phyloP scores from a whole-genome alignment of 345 rosid genomes.

The Geranium rotundifolium region DNA sequence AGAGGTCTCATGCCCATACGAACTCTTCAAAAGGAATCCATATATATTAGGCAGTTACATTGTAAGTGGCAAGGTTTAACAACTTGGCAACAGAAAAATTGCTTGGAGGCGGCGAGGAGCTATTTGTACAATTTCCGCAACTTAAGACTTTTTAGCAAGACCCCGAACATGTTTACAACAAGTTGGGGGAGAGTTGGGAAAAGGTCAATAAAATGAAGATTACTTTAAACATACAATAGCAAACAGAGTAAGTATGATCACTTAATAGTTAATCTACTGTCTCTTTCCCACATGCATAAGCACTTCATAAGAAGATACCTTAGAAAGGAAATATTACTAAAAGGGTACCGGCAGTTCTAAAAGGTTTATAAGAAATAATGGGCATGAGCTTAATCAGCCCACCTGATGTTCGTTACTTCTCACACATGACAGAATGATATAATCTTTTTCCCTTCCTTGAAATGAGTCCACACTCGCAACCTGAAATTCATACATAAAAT shows the following conservation, averaged over 20 bases:
- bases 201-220: neutral
- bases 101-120: neutral
- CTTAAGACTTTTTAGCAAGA: neutral
- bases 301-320: neutral
- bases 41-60: neutral
- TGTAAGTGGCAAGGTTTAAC: neutral
- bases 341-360: neutral
- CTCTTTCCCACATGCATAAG: neutral
- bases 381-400: slow-evolving; percentile 13
- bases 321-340: neutral
- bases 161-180: neutral
- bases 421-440: slow-evolving; percentile 95
- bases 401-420: slow-evolving; percentile 99
- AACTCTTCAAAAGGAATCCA: neutral
- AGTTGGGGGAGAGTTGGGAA: neutral
- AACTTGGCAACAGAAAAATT: neutral
- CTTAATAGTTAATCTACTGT: neutral
- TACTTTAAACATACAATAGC: neutral
- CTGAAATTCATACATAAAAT: slow-evolving; percentile 15
- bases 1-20: neutral
- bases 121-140: neutral
- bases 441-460: slow-evolving; percentile 99
- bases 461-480: slow-evolving; percentile 99
- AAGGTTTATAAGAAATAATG: neutral
- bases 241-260: neutral